Conservation (phyloP, 2,329 filamentous ascomycete genomes). For the Celoporthe dispersa region DNA sequence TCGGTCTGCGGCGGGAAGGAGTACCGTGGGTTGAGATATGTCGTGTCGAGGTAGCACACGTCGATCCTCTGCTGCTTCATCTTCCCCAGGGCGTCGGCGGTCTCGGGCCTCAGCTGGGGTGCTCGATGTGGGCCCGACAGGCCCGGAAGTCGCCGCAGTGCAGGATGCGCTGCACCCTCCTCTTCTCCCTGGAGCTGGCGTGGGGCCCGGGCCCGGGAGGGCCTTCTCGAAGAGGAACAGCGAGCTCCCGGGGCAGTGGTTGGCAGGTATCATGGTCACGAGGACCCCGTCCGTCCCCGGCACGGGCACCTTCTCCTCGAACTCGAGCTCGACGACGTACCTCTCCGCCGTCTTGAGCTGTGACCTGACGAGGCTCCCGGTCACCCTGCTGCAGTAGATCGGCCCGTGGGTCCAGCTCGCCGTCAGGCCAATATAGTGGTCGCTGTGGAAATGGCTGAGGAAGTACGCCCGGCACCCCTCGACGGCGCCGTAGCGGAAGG, state of each 20-base stretch:
- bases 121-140: slow-evolving; percentile 80
- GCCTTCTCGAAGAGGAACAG: slow-evolving; percentile 90
- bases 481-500: slow-evolving; percentile 92
- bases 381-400: slow-evolving; percentile 95
- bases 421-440: slow-evolving; percentile 93
- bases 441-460: slow-evolving; percentile 95
- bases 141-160: slow-evolving; percentile 97
- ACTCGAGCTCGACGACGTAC: slow-evolving; percentile 84
- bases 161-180: slow-evolving; percentile 74
- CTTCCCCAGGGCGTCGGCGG: slow-evolving; percentile 72
- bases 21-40: slow-evolving; percentile 94
- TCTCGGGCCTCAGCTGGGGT: slow-evolving; percentile 78
- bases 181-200: slow-evolving; percentile 52
- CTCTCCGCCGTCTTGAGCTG: slow-evolving; percentile 85
- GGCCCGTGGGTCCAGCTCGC: slow-evolving; percentile 89
- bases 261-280: slow-evolving; percentile 94
- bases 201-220: slow-evolving; percentile 45
- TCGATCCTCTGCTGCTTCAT: slow-evolving; percentile 84
- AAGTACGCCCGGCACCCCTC: slow-evolving; percentile 94
- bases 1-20: slow-evolving; percentile 88
- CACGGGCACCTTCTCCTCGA: slow-evolving; percentile 78
- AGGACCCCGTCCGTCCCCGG: slow-evolving; percentile 80
- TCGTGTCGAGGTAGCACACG: slow-evolving; percentile 95
- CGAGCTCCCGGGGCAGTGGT: slow-evolving; percentile 95
- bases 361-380: slow-evolving; percentile 83